Evolutionary conservation across 192 early-diverging fungal genomes (phyloP), one percentile per base, ranked within the genome.

Genomic region (Geranomyces variabilis): DNA sequence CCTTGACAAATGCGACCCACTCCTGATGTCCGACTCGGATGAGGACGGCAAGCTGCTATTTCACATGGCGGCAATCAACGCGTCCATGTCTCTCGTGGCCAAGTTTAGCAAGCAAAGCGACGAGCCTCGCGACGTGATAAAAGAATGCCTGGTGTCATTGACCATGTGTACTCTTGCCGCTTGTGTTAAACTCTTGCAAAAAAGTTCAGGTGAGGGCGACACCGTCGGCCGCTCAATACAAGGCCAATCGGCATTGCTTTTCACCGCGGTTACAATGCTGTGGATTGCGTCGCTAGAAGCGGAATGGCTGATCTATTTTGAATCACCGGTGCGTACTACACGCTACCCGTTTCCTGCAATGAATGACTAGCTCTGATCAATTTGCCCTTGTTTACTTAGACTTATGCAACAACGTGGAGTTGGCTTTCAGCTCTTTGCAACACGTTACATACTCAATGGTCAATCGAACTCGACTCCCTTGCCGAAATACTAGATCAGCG

Each of bases 361-460:
- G 12, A 47, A 47, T 47, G 46, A 47, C 46, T 47, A 13, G 46
- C 19, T 13, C 46, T 47, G 12, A 47, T 47, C 51, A 53, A 53
- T 17, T 53, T 53, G 19, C 24, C 7, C 7, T 15, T 53, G 51
- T 15, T n/a, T 17, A 24, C 17, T 4, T 7, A 60, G 15, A 7
- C 9, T 5, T 28, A 60, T 73, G 66, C 28, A 44, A 7, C 26
- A 4, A 51, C 15, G 21, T 73, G 71, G 71, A 34, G 63, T 7
- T 73, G 63, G 5, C 21, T 73, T n/a, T 63, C 71, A 7, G 56
- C 36, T 24, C 36, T 73, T 26, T 73, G 71, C 63, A 73, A 65
- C 36, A 41, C 33, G 4, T 53, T 73, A 13, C 34, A 33, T 10
- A 10, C 36, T 41, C 36, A 41, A 41, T 7, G 3, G 36, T 41